phyloP scores from a whole-genome alignment of 2,329 filamentous ascomycete genomes.

The Apiospora arundinis region DNA sequence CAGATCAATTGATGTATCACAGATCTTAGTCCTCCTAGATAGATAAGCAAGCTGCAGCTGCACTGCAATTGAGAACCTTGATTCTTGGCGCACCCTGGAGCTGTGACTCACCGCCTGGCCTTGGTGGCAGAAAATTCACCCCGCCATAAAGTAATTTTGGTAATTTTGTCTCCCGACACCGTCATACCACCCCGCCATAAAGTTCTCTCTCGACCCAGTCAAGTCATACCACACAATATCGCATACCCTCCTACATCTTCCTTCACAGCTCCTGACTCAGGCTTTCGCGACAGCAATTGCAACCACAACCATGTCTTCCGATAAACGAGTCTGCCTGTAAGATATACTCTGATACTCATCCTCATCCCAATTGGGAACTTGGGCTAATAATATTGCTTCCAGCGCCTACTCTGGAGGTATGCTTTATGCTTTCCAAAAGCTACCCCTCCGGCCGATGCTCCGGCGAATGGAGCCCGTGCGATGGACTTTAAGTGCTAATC shows the following conservation, averaged over 20 bases:
- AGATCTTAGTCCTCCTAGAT: too few relatives aligned
- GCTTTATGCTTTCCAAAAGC: not conserved
- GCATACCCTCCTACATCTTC: not conserved
- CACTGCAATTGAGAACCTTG: not conserved
- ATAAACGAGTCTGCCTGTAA: constrained; percentile 30
- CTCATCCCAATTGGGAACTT: not conserved
- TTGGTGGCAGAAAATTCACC: not conserved
- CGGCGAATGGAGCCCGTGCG: not conserved
- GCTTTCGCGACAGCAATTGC: not conserved
- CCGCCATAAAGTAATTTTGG: not conserved
- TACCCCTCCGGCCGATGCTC: constrained; percentile 5
- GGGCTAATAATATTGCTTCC: constrained; percentile 17
- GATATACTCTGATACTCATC: not conserved
- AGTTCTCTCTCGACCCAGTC: not conserved
- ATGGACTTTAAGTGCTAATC: not conserved
- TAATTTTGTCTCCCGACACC: not conserved
- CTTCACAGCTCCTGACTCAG: not conserved
- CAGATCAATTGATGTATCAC: too few relatives aligned
- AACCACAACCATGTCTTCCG: constrained; percentile 25
- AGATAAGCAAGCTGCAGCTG: too few relatives aligned
- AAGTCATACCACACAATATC: not conserved
- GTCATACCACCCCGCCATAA: not conserved
- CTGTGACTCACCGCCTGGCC: not conserved
- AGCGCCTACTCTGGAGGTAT: constrained; percentile 37
- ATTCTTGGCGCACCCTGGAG: not conserved